phyloP scores from a whole-genome alignment of 495 filamentous ascomycete species.

The Copromyces sp. region DNA sequence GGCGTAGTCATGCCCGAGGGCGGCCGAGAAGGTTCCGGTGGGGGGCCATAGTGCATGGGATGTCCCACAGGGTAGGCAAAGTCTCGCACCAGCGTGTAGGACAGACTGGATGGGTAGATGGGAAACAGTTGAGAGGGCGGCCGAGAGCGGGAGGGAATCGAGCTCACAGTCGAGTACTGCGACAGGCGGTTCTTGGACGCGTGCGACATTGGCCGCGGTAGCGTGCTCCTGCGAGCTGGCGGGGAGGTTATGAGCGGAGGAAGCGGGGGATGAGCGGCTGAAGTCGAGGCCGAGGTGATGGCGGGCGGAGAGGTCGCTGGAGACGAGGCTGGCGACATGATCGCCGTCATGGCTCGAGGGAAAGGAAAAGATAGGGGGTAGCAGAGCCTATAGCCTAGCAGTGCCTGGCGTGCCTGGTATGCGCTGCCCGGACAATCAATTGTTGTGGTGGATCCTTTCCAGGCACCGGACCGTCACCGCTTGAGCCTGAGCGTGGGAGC shows the following conservation, averaged over 20 bases:
- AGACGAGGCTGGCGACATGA: constrained; percentile 48
- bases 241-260: constrained; percentile 55
- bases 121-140: constrained; percentile 70
- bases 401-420: background rate
- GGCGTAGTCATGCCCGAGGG: constrained; percentile 75
- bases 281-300: constrained; percentile 41
- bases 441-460: background rate
- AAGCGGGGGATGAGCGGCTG: constrained; percentile 44
- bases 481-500: background rate
- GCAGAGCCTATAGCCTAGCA: background rate
- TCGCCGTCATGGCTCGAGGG: constrained; percentile 37
- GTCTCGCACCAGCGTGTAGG: constrained; percentile 85
- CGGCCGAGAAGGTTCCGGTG: constrained; percentile 55
- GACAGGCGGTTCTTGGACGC: constrained; percentile 60
- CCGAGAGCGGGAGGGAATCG: constrained; percentile 63
- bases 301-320: constrained; percentile 44
- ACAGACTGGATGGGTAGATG: constrained; percentile 75
- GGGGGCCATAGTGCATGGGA: constrained; percentile 88
- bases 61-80: constrained; percentile 82
- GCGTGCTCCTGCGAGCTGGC: constrained; percentile 43
- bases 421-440: background rate
- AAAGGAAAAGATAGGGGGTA: background rate
- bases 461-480: background rate
- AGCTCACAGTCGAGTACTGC: constrained; percentile 55
- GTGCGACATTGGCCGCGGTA: constrained; percentile 58